These are phyloP conservation scores for Blastobotrys malaysiensis DNA, from an alignment of 1,139 yeast genomes.

Conservation along the genomic window DNA sequence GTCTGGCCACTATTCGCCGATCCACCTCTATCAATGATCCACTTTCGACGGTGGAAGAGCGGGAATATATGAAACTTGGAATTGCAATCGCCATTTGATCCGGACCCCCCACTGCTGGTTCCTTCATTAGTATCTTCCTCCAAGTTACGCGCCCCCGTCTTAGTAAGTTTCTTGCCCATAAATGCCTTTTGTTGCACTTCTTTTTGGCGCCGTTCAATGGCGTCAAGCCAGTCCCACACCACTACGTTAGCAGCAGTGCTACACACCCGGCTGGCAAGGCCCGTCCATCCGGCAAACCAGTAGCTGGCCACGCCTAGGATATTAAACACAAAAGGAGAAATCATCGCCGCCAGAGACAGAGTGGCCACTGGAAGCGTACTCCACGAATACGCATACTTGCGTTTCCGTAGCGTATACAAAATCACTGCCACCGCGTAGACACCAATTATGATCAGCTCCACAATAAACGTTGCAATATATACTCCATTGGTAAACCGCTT, in stretches of 20 bases:
- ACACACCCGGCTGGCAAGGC: constrained; percentile 61
- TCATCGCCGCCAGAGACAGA: constrained; percentile 53
- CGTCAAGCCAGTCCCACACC: constrained; percentile 91
- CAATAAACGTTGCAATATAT: constrained; percentile 61
- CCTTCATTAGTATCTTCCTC: not conserved
- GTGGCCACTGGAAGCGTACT: constrained; percentile 49
- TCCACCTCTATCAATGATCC: constrained; percentile 3
- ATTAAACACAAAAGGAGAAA: constrained; percentile 69
- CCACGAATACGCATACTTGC: constrained; percentile 50
- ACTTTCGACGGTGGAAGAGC: not conserved
- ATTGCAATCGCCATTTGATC: not conserved
- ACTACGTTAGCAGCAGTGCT: constrained; percentile 46
- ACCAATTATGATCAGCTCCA: constrained; percentile 67
- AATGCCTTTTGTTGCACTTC: constrained; percentile 73
- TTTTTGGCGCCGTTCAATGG: constrained; percentile 56
- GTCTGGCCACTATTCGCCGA: not conserved
- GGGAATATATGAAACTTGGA: not conserved
- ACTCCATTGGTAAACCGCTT: constrained; percentile 12
- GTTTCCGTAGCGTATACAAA: constrained; percentile 54
- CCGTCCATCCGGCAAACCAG: constrained; percentile 71
- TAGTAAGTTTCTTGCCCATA: constrained; percentile 60
- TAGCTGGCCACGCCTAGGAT: constrained; percentile 69
- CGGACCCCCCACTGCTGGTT: not conserved
- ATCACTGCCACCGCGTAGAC: constrained; percentile 65
- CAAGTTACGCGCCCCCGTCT: not conserved